A percentile compares a stretch with the other conserved stretches of the same genome.
Evolutionary conservation across 2,329 filamentous ascomycete species (phyloP).

Genomic region (Pleurostoma richardsiae): DNA sequence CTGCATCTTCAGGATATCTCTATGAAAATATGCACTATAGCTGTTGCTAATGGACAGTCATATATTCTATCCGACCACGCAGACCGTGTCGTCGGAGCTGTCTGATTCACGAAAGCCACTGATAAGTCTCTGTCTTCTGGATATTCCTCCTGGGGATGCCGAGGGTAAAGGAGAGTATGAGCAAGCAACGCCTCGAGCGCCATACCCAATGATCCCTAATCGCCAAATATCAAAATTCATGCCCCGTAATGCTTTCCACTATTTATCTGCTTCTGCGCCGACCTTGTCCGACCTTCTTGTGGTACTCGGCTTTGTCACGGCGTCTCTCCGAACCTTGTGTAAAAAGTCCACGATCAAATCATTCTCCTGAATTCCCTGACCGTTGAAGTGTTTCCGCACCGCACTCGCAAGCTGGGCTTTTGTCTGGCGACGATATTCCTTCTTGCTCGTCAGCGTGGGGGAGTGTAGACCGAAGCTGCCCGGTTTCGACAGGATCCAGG

Average conservation of each 20-base stretch:
- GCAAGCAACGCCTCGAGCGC: no score
- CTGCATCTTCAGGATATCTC: no score
- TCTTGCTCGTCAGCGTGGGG: conserved; percentile 68
- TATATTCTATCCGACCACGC: no score
- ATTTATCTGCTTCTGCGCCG: conserved; percentile 9
- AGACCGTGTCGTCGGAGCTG: no score
- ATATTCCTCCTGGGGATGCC: no score
- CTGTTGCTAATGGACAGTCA: no score
- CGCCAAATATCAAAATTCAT: no score
- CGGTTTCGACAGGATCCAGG: conserved; percentile 56
- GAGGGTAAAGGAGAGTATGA: no score
- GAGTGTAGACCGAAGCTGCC: conserved; percentile 65
- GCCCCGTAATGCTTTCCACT: not conserved
- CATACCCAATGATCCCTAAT: no score
- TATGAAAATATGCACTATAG: no score
- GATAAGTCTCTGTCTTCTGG: no score
- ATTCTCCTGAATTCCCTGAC: conserved; percentile 71
- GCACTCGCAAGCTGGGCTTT: conserved; percentile 68
- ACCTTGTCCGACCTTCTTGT: conserved; percentile 17
- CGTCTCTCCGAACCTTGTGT: conserved; percentile 62
- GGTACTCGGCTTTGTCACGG: conserved; percentile 29
- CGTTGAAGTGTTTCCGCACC: conserved; percentile 81
- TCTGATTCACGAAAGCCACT: no score
- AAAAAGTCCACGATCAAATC: conserved; percentile 78
- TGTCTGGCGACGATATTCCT: conserved; percentile 59